These are phyloP conservation scores for Botrytis galanthina DNA, from an alignment of 2,329 filamentous ascomycete genomes.

Conservation along the genomic window DNA sequence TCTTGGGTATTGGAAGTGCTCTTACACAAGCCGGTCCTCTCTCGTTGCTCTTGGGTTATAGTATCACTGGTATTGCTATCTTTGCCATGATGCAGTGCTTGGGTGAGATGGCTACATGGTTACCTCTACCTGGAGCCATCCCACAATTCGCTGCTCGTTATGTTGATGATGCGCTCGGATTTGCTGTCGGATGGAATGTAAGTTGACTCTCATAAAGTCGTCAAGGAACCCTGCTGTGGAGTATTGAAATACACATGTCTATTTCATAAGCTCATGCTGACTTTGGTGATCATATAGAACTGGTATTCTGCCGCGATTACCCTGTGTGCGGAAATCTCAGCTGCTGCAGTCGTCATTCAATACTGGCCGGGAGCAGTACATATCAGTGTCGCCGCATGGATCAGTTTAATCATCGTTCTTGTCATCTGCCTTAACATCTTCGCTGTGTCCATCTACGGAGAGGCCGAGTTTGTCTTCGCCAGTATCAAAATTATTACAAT, in stretches of 20 bases:
- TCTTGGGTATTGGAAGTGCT: constrained; percentile 53
- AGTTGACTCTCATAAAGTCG: constrained; percentile 49
- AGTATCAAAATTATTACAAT: constrained; percentile 56
- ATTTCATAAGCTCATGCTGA: constrained; percentile 16
- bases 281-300: constrained; percentile 26
- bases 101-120: constrained; percentile 51
- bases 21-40: constrained; percentile 54
- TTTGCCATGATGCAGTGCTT: constrained; percentile 51
- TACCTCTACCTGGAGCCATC: constrained; percentile 53
- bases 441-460: constrained; percentile 56
- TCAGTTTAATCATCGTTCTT: constrained; percentile 45
- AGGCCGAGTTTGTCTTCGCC: constrained; percentile 62
- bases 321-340: constrained; percentile 49
- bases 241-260: neutral
- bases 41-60: constrained; percentile 52
- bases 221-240: no score
- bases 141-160: constrained; percentile 46
- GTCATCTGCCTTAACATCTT: constrained; percentile 52
- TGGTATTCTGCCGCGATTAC: constrained; percentile 38
- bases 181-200: constrained; percentile 58
- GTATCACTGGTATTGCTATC: constrained; percentile 51
- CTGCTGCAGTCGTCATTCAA: constrained; percentile 49
- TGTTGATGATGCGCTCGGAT: constrained; percentile 53
- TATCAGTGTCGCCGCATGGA: constrained; percentile 38
- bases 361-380: constrained; percentile 43